A percentile compares a stretch with the other conserved stretches of the same genome.
Conservation (phyloP, 163 green algal genomes). For the Scenedesmus sp. region DNA sequence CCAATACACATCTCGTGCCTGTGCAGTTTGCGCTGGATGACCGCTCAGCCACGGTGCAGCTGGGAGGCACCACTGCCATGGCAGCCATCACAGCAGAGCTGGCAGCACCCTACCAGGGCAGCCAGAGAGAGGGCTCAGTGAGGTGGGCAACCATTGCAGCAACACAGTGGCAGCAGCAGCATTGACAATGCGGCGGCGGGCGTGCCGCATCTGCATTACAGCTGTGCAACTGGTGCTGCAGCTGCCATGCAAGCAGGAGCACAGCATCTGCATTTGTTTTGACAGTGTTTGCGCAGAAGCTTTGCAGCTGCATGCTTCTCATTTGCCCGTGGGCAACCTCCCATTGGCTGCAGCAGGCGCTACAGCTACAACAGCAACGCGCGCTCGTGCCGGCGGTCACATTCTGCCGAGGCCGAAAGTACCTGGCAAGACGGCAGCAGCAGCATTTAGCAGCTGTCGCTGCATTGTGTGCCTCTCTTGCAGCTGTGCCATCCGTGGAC, state of each 20-base stretch:
- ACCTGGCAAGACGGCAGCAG: too few relatives aligned
- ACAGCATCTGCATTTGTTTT: too few relatives aligned
- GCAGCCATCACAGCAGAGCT: slow-evolving; percentile 80
- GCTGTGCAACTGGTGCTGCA: neutral
- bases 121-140: slow-evolving; percentile 78
- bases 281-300: too few relatives aligned
- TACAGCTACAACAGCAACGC: too few relatives aligned
- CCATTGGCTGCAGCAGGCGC: too few relatives aligned
- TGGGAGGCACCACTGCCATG: slow-evolving; percentile 86
- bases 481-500: too few relatives aligned
- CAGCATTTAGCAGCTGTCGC: too few relatives aligned
- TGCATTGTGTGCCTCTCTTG: too few relatives aligned
- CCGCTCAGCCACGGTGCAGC: slow-evolving; percentile 72
- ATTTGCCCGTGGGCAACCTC: too few relatives aligned
- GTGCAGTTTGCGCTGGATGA: slow-evolving; percentile 84
- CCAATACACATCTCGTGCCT: neutral
- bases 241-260: neutral
- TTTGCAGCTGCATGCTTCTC: too few relatives aligned
- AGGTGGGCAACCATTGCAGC: slow-evolving; percentile 6
- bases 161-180: neutral
- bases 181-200: neutral
- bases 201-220: neutral
- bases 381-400: too few relatives aligned
- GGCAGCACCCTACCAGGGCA: slow-evolving; percentile 80
- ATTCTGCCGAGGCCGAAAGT: too few relatives aligned